A percentile compares a stretch with the other conserved stretches of the same genome.
phyloP scores from a whole-genome alignment of 139 green algal species.

The Pleodorina starrii region DNA sequence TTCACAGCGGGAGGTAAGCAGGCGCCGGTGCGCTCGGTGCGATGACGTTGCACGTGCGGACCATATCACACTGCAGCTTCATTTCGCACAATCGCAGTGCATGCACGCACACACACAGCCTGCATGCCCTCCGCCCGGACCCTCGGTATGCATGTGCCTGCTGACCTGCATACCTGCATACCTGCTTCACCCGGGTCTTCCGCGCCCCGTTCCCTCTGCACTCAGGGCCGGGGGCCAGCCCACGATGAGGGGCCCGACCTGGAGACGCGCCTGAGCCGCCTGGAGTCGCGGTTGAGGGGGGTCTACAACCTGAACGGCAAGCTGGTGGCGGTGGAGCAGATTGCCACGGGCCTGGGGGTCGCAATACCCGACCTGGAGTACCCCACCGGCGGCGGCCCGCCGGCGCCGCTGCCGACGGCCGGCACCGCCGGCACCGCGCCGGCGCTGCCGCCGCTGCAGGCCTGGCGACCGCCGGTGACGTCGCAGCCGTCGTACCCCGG shows the following conservation, averaged over 20 bases:
- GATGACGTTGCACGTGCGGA: too few relatives aligned
- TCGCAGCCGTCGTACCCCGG: not conserved
- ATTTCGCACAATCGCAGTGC: too few relatives aligned
- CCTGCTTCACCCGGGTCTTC: too few relatives aligned
- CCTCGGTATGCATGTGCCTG: too few relatives aligned
- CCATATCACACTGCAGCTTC: too few relatives aligned
- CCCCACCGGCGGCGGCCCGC: constrained; percentile 18
- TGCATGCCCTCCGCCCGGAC: too few relatives aligned
- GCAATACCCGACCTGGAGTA: constrained; percentile 54
- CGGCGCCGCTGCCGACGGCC: not conserved
- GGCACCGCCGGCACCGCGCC: not conserved
- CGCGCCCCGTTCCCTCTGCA: too few relatives aligned
- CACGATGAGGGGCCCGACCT: constrained; percentile 15
- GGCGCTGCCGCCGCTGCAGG: not conserved
- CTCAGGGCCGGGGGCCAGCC: not conserved
- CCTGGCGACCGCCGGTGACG: constrained; percentile 16
- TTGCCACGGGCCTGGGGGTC: constrained; percentile 58
- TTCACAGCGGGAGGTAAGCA: not conserved
- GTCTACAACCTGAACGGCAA: constrained; percentile 65
- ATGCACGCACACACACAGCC: too few relatives aligned
- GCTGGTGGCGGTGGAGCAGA: constrained; percentile 59
- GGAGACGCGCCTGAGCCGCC: constrained; percentile 36
- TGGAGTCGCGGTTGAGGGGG: constrained; percentile 55
- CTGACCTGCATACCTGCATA: too few relatives aligned
- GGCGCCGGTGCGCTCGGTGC: too few relatives aligned